These are phyloP conservation scores for Quercus suber DNA, from an alignment of 306 rosid species.

Conservation along the genomic window DNA sequence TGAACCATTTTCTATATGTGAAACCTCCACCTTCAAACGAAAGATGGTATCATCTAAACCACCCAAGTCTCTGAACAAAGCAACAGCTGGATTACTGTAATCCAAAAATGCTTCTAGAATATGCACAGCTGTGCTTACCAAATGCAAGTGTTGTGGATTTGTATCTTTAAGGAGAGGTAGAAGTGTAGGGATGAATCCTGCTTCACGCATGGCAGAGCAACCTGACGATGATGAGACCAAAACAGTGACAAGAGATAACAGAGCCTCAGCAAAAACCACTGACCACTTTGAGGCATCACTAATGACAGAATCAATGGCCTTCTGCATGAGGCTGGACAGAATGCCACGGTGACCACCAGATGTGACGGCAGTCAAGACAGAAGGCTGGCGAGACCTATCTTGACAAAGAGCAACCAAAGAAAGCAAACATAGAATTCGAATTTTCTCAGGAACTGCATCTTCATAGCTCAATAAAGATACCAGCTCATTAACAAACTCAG, in stretches of 20 bases:
- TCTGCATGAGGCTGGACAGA: conserved; percentile 92
- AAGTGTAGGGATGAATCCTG: conserved; percentile 95
- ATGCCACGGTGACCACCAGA: conserved; percentile 99
- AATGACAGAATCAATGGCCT: conserved; percentile 73
- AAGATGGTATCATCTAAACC: conserved; percentile 92
- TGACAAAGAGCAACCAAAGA: conserved; percentile 94
- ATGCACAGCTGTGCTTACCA: conserved; percentile 90
- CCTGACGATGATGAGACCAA: conserved; percentile 96
- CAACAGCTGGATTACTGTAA: conserved; percentile 95
- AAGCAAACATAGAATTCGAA: conserved; percentile 74
- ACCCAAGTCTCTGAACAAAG: conserved; percentile 94
- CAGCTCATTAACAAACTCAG: conserved; percentile 92
- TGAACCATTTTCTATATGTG: conserved; percentile 70
- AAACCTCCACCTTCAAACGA: conserved; percentile 85
- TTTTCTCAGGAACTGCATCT: conserved; percentile 77
- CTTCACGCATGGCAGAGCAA: conserved; percentile 93
- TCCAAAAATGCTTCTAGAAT: conserved; percentile 98
- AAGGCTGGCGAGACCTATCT: conserved; percentile 83
- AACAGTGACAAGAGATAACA: conserved; percentile 82
- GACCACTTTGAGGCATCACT: conserved; percentile 73
- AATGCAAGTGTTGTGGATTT: conserved; percentile 88
- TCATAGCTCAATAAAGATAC: conserved; percentile 81
- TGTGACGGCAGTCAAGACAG: conserved; percentile 81
- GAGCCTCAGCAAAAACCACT: conserved; percentile 84
- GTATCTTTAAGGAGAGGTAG: conserved; percentile 90